Base-by-base conservation (phyloP, 352 stramenopile species). In the Detonula confervacea region DNA sequence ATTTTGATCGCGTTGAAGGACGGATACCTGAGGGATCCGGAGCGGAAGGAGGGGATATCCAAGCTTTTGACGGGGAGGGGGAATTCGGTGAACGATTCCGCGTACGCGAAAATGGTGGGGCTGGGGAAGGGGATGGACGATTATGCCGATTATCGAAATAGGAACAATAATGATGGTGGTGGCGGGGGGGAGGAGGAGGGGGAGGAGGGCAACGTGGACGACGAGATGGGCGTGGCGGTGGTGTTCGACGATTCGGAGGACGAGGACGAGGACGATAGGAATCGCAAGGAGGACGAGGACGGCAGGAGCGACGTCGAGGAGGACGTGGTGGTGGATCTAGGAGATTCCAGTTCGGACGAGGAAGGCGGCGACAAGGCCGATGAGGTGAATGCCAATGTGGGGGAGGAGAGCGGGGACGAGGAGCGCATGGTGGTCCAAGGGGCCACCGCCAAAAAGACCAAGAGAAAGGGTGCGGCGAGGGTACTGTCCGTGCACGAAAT, bases 191-290 rank as follows among this genome's bases (percentile, higher is more conserved):
- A 74, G 33, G 70, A 83, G n/a, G 61, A 83, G 20, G 69, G 49
- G 18, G 60, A 88, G 75, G 39, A 88, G 7, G 51, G 46, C 22
- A 42, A 33, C 1, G 85, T 99, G 56, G 96, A 98, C 71, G 97
- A 98, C 73, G 96, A 99, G 80, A 98, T 98, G 95, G 97, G 96
- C 54, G 97, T 99, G 46, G 96, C 97, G 0, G 97, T 99, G 12
- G 95, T 99, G 0, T 99, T 99, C 88, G 96, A 99, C 70, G 95
- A 98, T 75, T 96, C 98, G 37, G 96, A 98, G 8, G 96, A 98
- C 30, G 86, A 92, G 56, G 84, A 87, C 27, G 79, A 90, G 3
- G 69, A 80, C 5, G 76, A 83, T 20, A 71, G 85, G 25, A 55
- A 62, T 51, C 35, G 73, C n/a, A 77, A 75, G 16, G 84, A 80